These are phyloP conservation scores for Perkinsus olseni DNA, from an alignment of 169 alveolate species.

Conservation along the genomic window DNA sequence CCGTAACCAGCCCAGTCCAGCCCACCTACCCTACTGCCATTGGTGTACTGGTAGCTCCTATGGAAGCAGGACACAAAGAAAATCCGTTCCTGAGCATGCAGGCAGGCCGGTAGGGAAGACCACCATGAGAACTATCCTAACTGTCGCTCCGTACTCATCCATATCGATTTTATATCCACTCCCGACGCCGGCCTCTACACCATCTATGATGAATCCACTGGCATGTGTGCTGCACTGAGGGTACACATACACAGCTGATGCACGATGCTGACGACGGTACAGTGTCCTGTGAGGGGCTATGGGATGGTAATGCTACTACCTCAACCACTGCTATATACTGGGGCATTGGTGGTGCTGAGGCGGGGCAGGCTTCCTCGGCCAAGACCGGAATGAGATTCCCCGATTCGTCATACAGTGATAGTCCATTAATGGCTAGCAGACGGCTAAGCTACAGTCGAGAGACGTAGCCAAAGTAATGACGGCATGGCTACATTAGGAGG, in stretches of 20 bases:
- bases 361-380: too few relatives aligned
- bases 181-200: not conserved
- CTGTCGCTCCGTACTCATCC: too few relatives aligned
- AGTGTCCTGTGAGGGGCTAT: too few relatives aligned
- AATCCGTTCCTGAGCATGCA: not conserved
- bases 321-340: not conserved
- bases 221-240: not conserved
- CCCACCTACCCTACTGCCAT: not conserved
- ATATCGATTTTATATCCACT: not conserved
- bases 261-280: not conserved
- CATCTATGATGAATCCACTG: not conserved
- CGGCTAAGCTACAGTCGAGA: not conserved
- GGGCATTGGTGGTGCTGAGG: too few relatives aligned
- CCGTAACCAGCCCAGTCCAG: not conserved
- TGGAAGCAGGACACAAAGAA: not conserved
- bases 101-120: too few relatives aligned
- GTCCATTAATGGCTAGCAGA: not conserved
- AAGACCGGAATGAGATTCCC: not conserved
- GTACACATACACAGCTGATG: not conserved
- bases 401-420: not conserved
- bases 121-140: too few relatives aligned
- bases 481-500: not conserved
- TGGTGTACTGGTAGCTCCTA: not conserved
- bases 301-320: not conserved
- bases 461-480: not conserved